Percentiles rank a stretch among this genome's conserved stretches.
These are phyloP conservation scores for Curvularia hawaiiensis DNA, from an alignment of 2,329 filamentous ascomycete genomes.

Conservation along the genomic window DNA sequence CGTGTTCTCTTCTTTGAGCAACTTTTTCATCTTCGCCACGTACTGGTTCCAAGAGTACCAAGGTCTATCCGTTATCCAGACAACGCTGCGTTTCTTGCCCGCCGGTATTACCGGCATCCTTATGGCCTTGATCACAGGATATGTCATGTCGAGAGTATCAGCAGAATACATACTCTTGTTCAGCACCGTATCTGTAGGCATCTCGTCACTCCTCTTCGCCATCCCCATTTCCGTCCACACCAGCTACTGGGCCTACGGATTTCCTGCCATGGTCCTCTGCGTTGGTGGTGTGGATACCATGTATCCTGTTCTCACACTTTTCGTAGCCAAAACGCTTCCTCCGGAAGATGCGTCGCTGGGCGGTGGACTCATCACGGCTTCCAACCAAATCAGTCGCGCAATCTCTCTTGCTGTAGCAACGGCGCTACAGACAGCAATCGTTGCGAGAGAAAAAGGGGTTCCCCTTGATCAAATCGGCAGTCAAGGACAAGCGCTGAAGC, in stretches of 20 bases:
- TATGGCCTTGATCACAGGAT: conserved; percentile 59
- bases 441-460: conserved; percentile 33
- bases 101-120: conserved; percentile 65
- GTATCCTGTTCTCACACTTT: conserved; percentile 69
- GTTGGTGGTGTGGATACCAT: conserved; percentile 71
- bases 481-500: conserved; percentile 18
- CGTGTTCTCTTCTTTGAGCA: background rate
- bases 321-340: conserved; percentile 67
- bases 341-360: conserved; percentile 69
- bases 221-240: conserved; percentile 65
- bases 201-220: conserved; percentile 66
- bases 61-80: background rate
- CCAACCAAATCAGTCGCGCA: conserved; percentile 68
- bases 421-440: conserved; percentile 66
- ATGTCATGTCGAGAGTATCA: conserved; percentile 55
- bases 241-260: conserved; percentile 69
- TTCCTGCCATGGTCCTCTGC: conserved; percentile 69
- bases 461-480: background rate
- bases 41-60: background rate
- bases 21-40: background rate
- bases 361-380: conserved; percentile 70
- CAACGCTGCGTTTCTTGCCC: conserved; percentile 63
- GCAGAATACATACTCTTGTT: conserved; percentile 63
- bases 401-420: conserved; percentile 70
- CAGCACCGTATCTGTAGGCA: conserved; percentile 61